A percentile compares a stretch with the other conserved stretches of the same genome.
Conservation (phyloP, 345 rosid genomes). For the Ceriops tagal region DNA sequence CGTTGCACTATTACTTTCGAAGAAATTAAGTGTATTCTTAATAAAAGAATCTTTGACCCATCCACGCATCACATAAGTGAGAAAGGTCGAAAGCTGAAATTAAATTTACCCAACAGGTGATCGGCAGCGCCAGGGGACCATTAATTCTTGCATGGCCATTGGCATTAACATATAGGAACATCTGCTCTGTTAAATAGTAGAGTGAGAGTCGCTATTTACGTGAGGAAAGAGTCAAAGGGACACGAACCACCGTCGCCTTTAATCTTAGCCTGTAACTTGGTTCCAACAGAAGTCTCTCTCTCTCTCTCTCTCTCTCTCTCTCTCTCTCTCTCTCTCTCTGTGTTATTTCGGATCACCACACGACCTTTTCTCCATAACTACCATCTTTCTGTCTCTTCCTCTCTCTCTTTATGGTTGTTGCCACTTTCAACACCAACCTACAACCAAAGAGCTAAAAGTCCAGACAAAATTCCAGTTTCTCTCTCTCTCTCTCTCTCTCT, state of each 20-base stretch:
- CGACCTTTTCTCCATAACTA: conserved; percentile 34
- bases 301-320: not conserved
- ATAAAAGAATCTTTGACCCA: too few relatives aligned
- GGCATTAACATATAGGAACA: not conserved
- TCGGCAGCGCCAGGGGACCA: too few relatives aligned
- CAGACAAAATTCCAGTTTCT: conserved; percentile 8
- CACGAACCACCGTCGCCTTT: not conserved
- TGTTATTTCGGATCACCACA: conserved; percentile 62
- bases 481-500: not conserved
- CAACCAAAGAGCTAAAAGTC: conserved; percentile 3
- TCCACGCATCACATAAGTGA: too few relatives aligned
- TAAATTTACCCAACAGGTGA: too few relatives aligned
- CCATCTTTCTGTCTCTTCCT: conserved; percentile 5
- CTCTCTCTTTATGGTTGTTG: not conserved
- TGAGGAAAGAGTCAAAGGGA: too few relatives aligned
- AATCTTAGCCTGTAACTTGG: not conserved
- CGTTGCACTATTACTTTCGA: too few relatives aligned
- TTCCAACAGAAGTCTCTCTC: not conserved
- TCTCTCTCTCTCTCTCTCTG: conserved; percentile 26
- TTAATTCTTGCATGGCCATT: not conserved
- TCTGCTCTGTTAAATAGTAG: not conserved
- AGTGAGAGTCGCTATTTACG: not conserved
- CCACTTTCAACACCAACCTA: conserved; percentile 24
- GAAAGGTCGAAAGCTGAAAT: too few relatives aligned
- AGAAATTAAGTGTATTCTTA: too few relatives aligned